Evolutionary conservation across 2,329 filamentous ascomycete genomes (phyloP), one percentile per base, ranked within the genome.

Genomic region (Ophiosphaerella herpotricha): DNA sequence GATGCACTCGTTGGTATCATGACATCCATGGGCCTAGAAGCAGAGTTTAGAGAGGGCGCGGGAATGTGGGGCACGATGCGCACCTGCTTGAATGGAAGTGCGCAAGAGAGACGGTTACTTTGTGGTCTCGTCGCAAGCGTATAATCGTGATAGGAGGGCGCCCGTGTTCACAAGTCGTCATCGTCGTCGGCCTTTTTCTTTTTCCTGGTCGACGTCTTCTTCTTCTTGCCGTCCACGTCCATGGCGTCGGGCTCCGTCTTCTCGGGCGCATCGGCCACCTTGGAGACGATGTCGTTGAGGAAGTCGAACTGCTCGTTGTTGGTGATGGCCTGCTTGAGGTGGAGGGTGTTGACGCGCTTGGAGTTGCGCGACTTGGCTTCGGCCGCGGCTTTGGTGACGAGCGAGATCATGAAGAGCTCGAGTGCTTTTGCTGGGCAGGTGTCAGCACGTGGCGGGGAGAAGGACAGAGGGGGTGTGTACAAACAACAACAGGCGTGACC

Each of bases 361-460:
- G 90, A 92, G 56, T 87, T 89, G 71, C 89, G 90, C 53, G 88
- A 83, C 61, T 84, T 85, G 43, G 94, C 93, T 61, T 96, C 86
- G 44, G 88, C 85, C 40, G 94, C 91, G 49, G 92, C 91, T 71
- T 92, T 93, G 24, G 87, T 87, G 54, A 97, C 93, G 48, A 99
- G 82, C 36, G 90, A 87, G 56, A 97, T 91, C 94, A 99, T 99
- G 72, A 99, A 99, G 7, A 99, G 82, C 76, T 99, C 94, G 6
- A 99, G 82, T 13, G 94, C 94, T 78, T 97, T 97, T 61, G 90
- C 90, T 86, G 60, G 53, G 35, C 13, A 11, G 24, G 5, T 18
- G 54, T 65, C 11, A 64, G 53, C 7, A 33, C 32, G 7, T 7
- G 13, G 14, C 14, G 13, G 16, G 11, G 9, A 21, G 13, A 35